phyloP scores from a whole-genome alignment of 2,329 filamentous ascomycete genomes.

The Aspergillus tubingensis region DNA sequence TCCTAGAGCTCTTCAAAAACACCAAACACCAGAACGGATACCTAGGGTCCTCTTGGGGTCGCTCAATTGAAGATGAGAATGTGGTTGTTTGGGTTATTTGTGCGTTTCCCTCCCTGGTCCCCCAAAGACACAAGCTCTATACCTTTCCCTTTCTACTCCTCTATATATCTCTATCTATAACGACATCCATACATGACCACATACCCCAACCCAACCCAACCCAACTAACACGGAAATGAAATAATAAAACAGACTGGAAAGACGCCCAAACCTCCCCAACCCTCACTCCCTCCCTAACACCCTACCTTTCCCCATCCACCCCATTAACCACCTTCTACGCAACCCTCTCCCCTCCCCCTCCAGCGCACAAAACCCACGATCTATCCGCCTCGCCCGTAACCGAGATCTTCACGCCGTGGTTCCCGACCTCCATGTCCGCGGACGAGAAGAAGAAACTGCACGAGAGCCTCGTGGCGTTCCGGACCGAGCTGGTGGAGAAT shows the following conservation, averaged over 20 bases:
- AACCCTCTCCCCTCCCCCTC: slow-evolving; percentile 32
- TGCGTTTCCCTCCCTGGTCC: too few relatives aligned
- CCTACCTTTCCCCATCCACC: slow-evolving; percentile 21
- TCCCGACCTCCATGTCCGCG: slow-evolving; percentile 38
- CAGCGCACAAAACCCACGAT: slow-evolving; percentile 24
- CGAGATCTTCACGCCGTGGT: slow-evolving; percentile 51
- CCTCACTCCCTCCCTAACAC: slow-evolving; percentile 15
- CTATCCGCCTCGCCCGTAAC: slow-evolving; percentile 48
- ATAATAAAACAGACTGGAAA: slow-evolving; percentile 31
- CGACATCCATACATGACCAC: too few relatives aligned
- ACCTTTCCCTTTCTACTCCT: too few relatives aligned
- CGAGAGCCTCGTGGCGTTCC: slow-evolving; percentile 42
- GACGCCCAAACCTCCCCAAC: slow-evolving; percentile 27
- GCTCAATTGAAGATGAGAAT: slow-evolving; percentile 38
- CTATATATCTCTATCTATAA: too few relatives aligned
- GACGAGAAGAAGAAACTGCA: slow-evolving; percentile 32
- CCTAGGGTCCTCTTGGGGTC: slow-evolving; percentile 39
- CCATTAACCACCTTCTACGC: slow-evolving; percentile 30
- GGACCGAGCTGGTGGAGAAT: slow-evolving; percentile 34
- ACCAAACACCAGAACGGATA: slow-evolving; percentile 39
- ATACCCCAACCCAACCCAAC: too few relatives aligned
- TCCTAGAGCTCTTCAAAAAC: slow-evolving; percentile 31
- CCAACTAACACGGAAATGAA: too few relatives aligned
- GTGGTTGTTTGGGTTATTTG: slow-evolving; percentile 42
- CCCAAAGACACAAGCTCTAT: too few relatives aligned